Percentiles rank a stretch among this genome's conserved stretches.
Conservation (phyloP, 805 yeast genomes). For the Blastobotrys peoriensis region DNA sequence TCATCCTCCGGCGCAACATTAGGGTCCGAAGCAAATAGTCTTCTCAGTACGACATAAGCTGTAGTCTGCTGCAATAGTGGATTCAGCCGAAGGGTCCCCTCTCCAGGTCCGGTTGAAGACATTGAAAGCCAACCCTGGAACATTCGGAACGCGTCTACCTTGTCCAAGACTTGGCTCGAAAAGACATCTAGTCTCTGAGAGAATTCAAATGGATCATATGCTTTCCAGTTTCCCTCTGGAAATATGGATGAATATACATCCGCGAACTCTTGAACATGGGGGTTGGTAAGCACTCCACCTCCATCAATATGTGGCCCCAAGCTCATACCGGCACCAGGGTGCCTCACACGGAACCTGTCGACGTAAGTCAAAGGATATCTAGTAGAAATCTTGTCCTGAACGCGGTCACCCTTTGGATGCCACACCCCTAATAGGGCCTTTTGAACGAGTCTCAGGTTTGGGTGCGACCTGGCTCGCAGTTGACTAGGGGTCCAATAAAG, state of each 20-base stretch:
- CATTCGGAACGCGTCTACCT: conserved; percentile 35
- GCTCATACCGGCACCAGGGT: conserved; percentile 32
- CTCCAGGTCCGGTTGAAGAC: conserved; percentile 33
- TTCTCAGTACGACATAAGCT: conserved; percentile 37
- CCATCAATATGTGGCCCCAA: conserved; percentile 38
- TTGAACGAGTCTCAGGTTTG: conserved; percentile 31
- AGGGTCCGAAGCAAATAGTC: conserved; percentile 34
- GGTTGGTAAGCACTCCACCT: no score
- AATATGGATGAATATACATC: conserved; percentile 33
- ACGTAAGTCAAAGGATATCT: conserved; percentile 34
- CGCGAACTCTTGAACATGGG: conserved; percentile 32
- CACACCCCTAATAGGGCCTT: conserved; percentile 27
- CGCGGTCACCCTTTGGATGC: conserved; percentile 28
- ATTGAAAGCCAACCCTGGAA: conserved; percentile 44
- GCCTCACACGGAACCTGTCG: conserved; percentile 38
- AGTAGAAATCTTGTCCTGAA: conserved; percentile 15
- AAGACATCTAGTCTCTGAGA: conserved; percentile 30
- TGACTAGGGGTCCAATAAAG: conserved; percentile 40
- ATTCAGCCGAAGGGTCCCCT: conserved; percentile 36
- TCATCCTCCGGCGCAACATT: conserved; percentile 7
- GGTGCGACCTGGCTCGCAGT: conserved; percentile 37
- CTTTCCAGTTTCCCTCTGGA: conserved; percentile 37
- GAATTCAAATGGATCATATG: conserved; percentile 37
- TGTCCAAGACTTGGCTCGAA: no score
- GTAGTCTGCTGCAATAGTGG: conserved; percentile 35